These are phyloP conservation scores for Diaporthe amygdali DNA, from an alignment of 2,329 filamentous ascomycete genomes.

Conservation along the genomic window DNA sequence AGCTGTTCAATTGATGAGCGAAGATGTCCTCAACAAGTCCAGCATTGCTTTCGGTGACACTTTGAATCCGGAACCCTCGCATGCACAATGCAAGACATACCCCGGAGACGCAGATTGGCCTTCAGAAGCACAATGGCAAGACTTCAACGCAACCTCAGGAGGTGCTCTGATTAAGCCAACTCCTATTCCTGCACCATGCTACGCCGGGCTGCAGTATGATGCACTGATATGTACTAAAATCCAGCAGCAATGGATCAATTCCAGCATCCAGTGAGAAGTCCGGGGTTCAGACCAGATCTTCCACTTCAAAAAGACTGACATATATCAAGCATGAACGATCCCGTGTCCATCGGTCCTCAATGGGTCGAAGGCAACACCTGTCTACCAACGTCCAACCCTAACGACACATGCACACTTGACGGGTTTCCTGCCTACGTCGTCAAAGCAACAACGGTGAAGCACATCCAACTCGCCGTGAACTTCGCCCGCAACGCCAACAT, in stretches of 20 bases:
- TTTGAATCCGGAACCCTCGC: background rate
- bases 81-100: slow-evolving; percentile 33
- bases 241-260: slow-evolving; percentile 33
- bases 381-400: slow-evolving; percentile 27
- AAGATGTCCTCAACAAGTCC: background rate
- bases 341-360: slow-evolving; percentile 36
- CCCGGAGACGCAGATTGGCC: slow-evolving; percentile 38
- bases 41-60: background rate
- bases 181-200: slow-evolving; percentile 39
- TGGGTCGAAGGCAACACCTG: slow-evolving; percentile 42
- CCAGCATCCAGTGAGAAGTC: slow-evolving; percentile 34
- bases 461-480: slow-evolving; percentile 42
- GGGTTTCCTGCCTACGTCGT: slow-evolving; percentile 43
- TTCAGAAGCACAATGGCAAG: slow-evolving; percentile 34
- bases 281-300: background rate
- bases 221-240: slow-evolving; percentile 36
- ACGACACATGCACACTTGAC: slow-evolving; percentile 40
- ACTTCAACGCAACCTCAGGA: slow-evolving; percentile 35
- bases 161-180: slow-evolving; percentile 39
- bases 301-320: background rate
- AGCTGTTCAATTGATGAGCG: background rate
- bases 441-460: slow-evolving; percentile 40
- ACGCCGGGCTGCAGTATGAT: slow-evolving; percentile 32
- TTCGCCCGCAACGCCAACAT: slow-evolving; percentile 51
- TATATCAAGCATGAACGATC: slow-evolving; percentile 32